These are phyloP conservation scores for Neurospora sp. DNA, from an alignment of 495 filamentous ascomycete species.

Conservation along the genomic window DNA sequence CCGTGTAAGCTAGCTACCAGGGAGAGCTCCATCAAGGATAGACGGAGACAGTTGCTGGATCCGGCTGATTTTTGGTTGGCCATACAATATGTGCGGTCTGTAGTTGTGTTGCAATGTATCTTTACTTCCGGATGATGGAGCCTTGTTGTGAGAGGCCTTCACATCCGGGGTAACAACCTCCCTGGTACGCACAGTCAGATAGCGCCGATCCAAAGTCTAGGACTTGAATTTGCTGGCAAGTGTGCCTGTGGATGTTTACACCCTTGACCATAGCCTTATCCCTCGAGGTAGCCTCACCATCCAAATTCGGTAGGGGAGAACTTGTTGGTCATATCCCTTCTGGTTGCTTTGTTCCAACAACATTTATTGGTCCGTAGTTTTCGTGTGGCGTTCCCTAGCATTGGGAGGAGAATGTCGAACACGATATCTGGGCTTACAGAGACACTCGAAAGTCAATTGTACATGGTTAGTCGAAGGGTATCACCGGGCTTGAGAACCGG, in stretches of 20 bases:
- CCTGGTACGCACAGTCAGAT: neutral
- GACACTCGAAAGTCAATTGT: neutral
- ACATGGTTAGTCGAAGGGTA: neutral
- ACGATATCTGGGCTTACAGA: neutral
- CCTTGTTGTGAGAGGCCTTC: neutral
- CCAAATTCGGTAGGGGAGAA: neutral
- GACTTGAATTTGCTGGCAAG: neutral
- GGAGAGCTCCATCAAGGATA: neutral
- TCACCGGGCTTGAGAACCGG: neutral
- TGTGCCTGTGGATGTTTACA: neutral
- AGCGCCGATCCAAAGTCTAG: neutral
- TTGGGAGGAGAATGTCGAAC: neutral
- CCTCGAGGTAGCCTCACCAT: neutral
- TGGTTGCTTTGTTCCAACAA: neutral
- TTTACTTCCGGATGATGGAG: neutral
- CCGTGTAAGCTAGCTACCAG: neutral
- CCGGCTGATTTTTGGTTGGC: conserved; percentile 3
- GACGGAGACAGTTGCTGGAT: conserved; percentile 2
- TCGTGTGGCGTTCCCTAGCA: neutral
- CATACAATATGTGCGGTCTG: neutral
- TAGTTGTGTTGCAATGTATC: neutral
- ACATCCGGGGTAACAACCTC: neutral
- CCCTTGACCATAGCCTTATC: neutral
- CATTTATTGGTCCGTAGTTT: neutral
- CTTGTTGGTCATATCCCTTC: neutral